A percentile compares a stretch with the other conserved stretches of the same genome.
phyloP scores from a whole-genome alignment of 2,329 filamentous ascomycete species.

The Colletotrichum orchidophilum region DNA sequence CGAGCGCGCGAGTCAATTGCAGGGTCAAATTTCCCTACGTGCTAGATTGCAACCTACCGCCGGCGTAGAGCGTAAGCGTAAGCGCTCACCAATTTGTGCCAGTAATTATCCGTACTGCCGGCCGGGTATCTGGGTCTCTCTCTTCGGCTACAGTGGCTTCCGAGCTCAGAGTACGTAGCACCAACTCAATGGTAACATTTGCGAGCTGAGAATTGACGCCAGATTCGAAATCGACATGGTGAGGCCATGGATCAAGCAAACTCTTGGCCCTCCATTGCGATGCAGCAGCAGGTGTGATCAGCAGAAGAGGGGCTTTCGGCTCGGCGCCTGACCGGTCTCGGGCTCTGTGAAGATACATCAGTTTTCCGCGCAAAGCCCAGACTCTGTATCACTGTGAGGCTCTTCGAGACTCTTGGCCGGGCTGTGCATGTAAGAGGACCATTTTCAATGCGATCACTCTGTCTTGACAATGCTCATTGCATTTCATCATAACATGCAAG shows the following conservation, averaged over 20 bases:
- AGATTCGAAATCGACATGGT: neutral
- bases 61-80: too few species aligned
- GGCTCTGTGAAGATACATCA: neutral
- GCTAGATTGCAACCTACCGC: neutral
- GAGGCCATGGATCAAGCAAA: neutral
- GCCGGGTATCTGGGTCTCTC: neutral
- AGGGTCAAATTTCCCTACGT: too few species aligned
- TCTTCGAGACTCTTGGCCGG: constrained; percentile 22
- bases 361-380: neutral
- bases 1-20: neutral
- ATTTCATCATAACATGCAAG: neutral
- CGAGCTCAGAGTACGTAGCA: neutral
- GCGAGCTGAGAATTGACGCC: neutral
- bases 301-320: neutral
- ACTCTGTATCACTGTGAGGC: too few species aligned
- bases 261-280: constrained; percentile 2
- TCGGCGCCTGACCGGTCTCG: constrained; percentile 11
- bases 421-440: constrained; percentile 21
- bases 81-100: neutral
- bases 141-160: constrained; percentile 2
- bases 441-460: neutral
- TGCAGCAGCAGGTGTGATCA: constrained; percentile 2
- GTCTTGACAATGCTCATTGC: neutral
- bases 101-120: constrained; percentile 8
- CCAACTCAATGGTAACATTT: neutral